Percentiles rank a stretch among this genome's conserved stretches.
Conservation (phyloP, 495 filamentous ascomycete genomes). For the Xylaria flabelliformis region DNA sequence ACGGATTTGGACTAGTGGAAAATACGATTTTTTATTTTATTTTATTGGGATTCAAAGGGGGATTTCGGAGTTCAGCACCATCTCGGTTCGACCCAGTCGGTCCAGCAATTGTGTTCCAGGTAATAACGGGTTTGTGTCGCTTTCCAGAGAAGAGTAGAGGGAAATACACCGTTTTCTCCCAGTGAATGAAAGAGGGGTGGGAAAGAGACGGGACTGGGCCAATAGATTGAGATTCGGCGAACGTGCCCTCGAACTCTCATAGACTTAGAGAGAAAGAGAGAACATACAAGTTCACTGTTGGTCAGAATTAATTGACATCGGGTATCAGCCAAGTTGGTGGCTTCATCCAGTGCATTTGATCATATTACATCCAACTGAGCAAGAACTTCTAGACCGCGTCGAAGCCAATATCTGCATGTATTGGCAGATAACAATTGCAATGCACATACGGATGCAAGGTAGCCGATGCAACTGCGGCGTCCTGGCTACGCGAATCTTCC, state of each 20-base stretch:
- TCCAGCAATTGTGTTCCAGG: background rate
- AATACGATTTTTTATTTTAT: background rate
- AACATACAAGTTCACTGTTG: conserved; percentile 14
- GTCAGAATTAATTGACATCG: background rate
- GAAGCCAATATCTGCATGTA: background rate
- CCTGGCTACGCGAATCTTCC: conserved; percentile 22
- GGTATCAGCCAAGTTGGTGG: background rate
- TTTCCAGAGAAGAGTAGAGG: background rate
- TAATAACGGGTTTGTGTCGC: conserved; percentile 4
- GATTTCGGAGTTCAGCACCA: conserved; percentile 22
- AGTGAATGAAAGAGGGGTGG: background rate
- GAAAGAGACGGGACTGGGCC: background rate
- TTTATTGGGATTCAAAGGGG: background rate
- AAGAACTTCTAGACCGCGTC: background rate
- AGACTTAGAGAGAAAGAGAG: conserved; percentile 20
- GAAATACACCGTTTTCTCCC: background rate
- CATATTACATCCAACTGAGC: background rate
- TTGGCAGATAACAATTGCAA: background rate
- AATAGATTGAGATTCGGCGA: conserved; percentile 25
- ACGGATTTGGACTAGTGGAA: background rate
- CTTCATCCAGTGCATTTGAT: background rate
- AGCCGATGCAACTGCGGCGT: conserved; percentile 1
- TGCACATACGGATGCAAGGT: background rate
- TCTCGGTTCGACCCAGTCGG: conserved; percentile 13
- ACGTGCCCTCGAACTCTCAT: conserved; percentile 11